Evolutionary conservation across 768 basidiomycete genomes (phyloP).

Genomic region (Neoboletus subvelutipes): DNA sequence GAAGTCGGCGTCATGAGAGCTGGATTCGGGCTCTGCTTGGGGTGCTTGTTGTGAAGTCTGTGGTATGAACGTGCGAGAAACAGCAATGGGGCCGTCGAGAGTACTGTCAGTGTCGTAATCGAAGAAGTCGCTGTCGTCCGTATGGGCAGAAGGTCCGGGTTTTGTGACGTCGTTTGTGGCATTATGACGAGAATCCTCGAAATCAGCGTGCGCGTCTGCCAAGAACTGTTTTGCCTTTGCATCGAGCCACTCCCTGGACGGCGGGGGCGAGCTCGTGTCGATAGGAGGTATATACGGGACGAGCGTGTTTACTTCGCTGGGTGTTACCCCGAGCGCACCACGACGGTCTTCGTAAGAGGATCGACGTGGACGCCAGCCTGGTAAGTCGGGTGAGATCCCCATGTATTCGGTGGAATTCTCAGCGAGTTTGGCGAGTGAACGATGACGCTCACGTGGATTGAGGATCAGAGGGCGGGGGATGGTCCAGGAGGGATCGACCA

Average conservation of each 20-base stretch:
- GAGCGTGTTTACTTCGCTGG: constrained; percentile 29
- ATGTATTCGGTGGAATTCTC: constrained; percentile 23
- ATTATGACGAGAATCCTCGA: background rate
- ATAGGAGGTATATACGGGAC: constrained; percentile 25
- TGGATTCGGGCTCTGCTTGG: constrained; percentile 5
- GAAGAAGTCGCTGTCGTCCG: constrained; percentile 16
- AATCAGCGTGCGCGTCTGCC: constrained; percentile 16
- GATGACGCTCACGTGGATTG: constrained; percentile 17
- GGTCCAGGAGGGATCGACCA: constrained; percentile 14
- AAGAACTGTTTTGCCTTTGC: constrained; percentile 14
- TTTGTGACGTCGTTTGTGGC: background rate
- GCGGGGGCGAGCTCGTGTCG: constrained; percentile 18
- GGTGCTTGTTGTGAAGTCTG: constrained; percentile 1
- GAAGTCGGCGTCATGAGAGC: constrained; percentile 3
- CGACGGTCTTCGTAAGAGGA: constrained; percentile 27
- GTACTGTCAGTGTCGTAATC: constrained; percentile 26
- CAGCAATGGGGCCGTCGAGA: constrained; percentile 1
- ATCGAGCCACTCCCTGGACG: constrained; percentile 20
- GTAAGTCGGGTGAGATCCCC: constrained; percentile 22
- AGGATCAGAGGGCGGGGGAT: constrained; percentile 10
- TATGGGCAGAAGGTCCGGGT: background rate
- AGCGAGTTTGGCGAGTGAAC: constrained; percentile 10
- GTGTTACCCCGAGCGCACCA: constrained; percentile 22
- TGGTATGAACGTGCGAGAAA: background rate
- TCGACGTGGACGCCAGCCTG: constrained; percentile 27